Conservation (phyloP, 2,329 filamentous ascomycete species). For the Lachnellula subtilissima region DNA sequence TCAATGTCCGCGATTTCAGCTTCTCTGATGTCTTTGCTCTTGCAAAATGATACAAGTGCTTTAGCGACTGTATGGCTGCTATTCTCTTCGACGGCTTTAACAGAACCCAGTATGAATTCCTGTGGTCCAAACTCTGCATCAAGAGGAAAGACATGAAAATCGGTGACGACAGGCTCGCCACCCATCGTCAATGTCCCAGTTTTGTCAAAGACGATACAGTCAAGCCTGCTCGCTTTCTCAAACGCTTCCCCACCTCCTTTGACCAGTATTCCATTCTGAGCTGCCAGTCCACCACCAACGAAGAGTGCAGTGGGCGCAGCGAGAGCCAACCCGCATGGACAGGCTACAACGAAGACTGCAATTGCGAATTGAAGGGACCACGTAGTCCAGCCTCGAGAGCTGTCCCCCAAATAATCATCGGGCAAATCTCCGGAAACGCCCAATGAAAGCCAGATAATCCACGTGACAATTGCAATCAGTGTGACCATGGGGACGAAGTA, state of each 20-base stretch:
- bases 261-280: conserved; percentile 51
- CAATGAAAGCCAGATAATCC: conserved; percentile 65
- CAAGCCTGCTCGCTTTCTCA: conserved; percentile 50
- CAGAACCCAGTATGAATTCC: conserved; percentile 43
- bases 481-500: conserved; percentile 75
- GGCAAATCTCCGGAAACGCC: conserved; percentile 56
- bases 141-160: conserved; percentile 22
- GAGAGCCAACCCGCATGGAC: conserved; percentile 56
- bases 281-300: conserved; percentile 53
- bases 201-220: conserved; percentile 56
- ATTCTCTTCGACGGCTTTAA: conserved; percentile 61
- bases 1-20: conserved; percentile 44
- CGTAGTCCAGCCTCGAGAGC: conserved; percentile 60
- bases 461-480: conserved; percentile 64
- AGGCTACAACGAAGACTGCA: conserved; percentile 56
- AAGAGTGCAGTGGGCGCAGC: conserved; percentile 56
- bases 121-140: conserved; percentile 14
- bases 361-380: conserved; percentile 76
- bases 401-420: conserved; percentile 46
- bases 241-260: conserved; percentile 57
- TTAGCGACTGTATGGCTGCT: conserved; percentile 72
- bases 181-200: conserved; percentile 55
- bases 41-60: conserved; percentile 62
- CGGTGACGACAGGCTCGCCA: conserved; percentile 63
- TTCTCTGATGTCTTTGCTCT: conserved; percentile 26